A percentile compares a stretch with the other conserved stretches of the same genome.
phyloP scores from a whole-genome alignment of 2,329 filamentous ascomycete species.

The Ploettnerulaceae sp. region DNA sequence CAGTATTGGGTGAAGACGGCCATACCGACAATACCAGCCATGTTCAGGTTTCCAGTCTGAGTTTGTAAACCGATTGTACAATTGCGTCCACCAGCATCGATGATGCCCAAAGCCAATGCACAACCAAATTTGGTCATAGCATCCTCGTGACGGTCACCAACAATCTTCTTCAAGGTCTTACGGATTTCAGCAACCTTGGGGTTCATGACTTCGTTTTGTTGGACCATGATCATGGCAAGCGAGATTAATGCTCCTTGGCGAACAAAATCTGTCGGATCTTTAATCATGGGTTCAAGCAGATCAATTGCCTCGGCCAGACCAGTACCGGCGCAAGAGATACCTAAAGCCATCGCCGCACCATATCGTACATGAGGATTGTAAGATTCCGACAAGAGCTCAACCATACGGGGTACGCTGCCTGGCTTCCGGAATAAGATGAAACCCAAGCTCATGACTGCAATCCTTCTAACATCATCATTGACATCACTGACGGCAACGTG shows the following conservation, averaged over 20 bases:
- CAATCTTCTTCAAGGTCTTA: constrained; percentile 90
- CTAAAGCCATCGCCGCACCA: constrained; percentile 95
- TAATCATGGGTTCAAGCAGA: constrained; percentile 97
- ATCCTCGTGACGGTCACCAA: constrained; percentile 93
- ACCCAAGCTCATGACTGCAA: constrained; percentile 94
- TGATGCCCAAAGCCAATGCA: constrained; percentile 89
- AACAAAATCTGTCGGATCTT: constrained; percentile 97
- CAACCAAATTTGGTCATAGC: constrained; percentile 99
- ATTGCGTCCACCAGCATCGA: constrained; percentile 95
- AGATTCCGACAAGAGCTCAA: constrained; percentile 93
- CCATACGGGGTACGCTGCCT: constrained; percentile 95
- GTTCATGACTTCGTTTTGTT: constrained; percentile 98
- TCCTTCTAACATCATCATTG: constrained; percentile 91
- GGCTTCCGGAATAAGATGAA: constrained; percentile 99
- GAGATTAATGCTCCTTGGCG: constrained; percentile 93
- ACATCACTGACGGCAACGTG: constrained; percentile 97
- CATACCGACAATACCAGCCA: constrained; percentile 97
- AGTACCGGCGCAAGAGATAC: constrained; percentile 95
- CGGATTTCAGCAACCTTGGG: constrained; percentile 88
- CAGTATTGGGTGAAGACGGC: constrained; percentile 98
- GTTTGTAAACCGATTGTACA: constrained; percentile 98
- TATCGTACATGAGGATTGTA: constrained; percentile 99
- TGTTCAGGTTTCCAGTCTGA: constrained; percentile 96
- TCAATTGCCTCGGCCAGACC: constrained; percentile 95
- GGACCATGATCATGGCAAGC: constrained; percentile 97